Conservation (phyloP, 1,139 yeast genomes). For the Magnusiomyces sp. region DNA sequence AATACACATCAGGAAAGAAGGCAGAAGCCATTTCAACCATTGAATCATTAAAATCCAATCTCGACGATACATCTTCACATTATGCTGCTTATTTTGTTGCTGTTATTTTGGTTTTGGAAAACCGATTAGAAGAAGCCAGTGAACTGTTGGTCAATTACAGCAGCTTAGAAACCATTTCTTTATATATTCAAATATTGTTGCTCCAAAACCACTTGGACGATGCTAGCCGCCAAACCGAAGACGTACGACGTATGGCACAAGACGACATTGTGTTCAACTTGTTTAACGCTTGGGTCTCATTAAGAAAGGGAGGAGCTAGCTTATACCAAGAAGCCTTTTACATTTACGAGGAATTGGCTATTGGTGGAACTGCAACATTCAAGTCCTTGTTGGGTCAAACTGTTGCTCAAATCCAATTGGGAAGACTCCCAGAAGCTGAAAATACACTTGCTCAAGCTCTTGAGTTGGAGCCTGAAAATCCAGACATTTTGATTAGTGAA, state of each 20-base stretch:
- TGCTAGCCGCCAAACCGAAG: conserved; percentile 30
- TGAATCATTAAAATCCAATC: conserved; percentile 20
- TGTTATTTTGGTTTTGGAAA: conserved; percentile 26
- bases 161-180: conserved; percentile 31
- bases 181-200: conserved; percentile 33
- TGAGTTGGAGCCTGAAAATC: conserved; percentile 32
- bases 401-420: conserved; percentile 39
- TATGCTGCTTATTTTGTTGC: conserved; percentile 32
- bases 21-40: conserved; percentile 20
- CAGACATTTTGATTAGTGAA: conserved; percentile 51
- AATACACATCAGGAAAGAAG: conserved; percentile 12
- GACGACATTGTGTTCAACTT: conserved; percentile 62
- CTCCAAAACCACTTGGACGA: conserved; percentile 28
- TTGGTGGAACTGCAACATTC: conserved; percentile 38
- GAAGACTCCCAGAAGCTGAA: conserved; percentile 42
- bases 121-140: conserved; percentile 30
- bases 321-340: conserved; percentile 55
- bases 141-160: conserved; percentile 28
- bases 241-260: conserved; percentile 44
- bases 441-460: conserved; percentile 40
- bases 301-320: conserved; percentile 50
- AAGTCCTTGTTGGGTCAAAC: conserved; percentile 42
- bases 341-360: conserved; percentile 64
- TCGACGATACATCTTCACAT: conserved; percentile 18
- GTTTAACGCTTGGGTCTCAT: conserved; percentile 52